A percentile compares a stretch with the other conserved stretches of the same genome.
phyloP scores from a whole-genome alignment of 192 early-diverging fungal genomes.

The Gamsiella multidivaricata region DNA sequence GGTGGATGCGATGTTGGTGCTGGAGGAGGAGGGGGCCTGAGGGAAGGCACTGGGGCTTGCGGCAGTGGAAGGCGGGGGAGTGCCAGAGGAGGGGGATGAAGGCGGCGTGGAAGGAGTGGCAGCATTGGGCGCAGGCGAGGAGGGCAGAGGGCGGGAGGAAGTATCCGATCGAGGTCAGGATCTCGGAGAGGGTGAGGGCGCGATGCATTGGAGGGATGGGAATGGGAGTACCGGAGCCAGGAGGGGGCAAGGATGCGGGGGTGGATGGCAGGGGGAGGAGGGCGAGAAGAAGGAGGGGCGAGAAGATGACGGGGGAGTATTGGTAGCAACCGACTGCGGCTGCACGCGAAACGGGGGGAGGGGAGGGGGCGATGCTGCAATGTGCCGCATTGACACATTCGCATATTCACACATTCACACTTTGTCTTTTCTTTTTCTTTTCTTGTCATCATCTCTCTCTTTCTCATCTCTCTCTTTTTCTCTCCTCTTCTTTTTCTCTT shows the following conservation, averaged over 20 bases:
- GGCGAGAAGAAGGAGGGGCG: no score
- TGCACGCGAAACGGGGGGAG: no score
- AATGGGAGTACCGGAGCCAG: background rate
- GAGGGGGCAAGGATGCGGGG: background rate
- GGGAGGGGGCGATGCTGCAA: no score
- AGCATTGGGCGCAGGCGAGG: background rate
- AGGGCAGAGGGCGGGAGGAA: background rate
- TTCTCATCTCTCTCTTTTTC: background rate
- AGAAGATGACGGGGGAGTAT: no score
- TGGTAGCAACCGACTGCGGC: no score
- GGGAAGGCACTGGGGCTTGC: background rate
- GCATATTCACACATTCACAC: no score
- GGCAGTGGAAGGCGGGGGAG: background rate
- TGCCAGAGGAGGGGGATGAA: conserved; percentile 18
- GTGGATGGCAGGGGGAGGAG: background rate
- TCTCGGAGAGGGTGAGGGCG: conserved; percentile 7
- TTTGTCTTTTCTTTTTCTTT: no score
- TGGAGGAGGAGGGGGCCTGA: background rate
- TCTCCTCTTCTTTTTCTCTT: background rate
- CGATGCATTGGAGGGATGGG: background rate
- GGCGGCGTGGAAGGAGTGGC: conserved; percentile 1
- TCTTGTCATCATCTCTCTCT: background rate
- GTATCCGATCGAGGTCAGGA: background rate
- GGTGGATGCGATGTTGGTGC: conserved; percentile 8
- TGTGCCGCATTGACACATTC: no score